A percentile compares a stretch with the other conserved stretches of the same genome.
Conservation (phyloP, 1,284 basidiomycete genomes). For the Thecaphora thlaspeos region DNA sequence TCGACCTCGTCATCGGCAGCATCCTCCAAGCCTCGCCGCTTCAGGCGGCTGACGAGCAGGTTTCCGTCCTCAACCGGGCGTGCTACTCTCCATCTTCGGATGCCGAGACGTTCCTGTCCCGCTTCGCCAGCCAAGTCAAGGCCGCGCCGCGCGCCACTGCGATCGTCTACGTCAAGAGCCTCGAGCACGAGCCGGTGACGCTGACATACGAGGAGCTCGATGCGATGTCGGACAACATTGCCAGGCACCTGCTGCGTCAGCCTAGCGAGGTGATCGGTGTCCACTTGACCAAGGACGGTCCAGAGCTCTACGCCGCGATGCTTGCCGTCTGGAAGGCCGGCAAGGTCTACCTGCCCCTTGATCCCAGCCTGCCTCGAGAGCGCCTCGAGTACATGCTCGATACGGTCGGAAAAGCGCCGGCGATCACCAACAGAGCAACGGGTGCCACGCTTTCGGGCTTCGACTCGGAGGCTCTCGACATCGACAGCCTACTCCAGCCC, state of each 20-base stretch:
- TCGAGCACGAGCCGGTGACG: slow-evolving; percentile 13
- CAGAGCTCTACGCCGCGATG: slow-evolving; percentile 43
- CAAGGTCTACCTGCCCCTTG: slow-evolving; percentile 50
- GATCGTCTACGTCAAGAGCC: slow-evolving; percentile 26
- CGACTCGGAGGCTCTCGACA: slow-evolving; percentile 19
- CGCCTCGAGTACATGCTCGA: slow-evolving; percentile 50
- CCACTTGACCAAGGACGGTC: slow-evolving; percentile 38
- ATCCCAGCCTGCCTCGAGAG: slow-evolving; percentile 47
- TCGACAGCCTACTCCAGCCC: slow-evolving; percentile 7
- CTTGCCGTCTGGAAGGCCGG: slow-evolving; percentile 52
- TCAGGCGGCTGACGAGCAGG: background rate
- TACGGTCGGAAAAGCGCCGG: slow-evolving; percentile 26
- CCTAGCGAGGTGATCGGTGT: slow-evolving; percentile 31
- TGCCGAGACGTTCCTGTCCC: slow-evolving; percentile 32
- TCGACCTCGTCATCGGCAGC: slow-evolving; percentile 15
- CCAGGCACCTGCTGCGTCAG: slow-evolving; percentile 15
- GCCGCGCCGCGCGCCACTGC: slow-evolving; percentile 30
- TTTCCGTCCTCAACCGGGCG: slow-evolving; percentile 27
- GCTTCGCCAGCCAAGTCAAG: slow-evolving; percentile 23
- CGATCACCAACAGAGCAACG: slow-evolving; percentile 16
- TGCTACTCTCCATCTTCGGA: slow-evolving; percentile 16
- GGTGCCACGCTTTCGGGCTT: slow-evolving; percentile 7
- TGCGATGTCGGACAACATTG: slow-evolving; percentile 27
- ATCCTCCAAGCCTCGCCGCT: slow-evolving; percentile 1
- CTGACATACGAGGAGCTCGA: slow-evolving; percentile 46